These are phyloP conservation scores for Claviceps spartinae DNA, from an alignment of 2,329 filamentous ascomycete genomes.

Conservation along the genomic window DNA sequence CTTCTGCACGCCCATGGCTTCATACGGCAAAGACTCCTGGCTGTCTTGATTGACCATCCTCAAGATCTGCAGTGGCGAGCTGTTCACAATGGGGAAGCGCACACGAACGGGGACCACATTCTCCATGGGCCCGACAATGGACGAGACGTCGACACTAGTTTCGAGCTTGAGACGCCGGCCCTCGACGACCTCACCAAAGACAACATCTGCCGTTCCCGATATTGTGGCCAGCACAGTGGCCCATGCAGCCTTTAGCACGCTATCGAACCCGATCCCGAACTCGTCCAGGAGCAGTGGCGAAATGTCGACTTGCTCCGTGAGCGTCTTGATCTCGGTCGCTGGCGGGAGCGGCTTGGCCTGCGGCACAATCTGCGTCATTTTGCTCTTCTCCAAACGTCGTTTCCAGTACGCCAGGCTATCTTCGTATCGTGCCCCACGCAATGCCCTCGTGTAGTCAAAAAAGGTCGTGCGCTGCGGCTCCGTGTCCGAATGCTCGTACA, in stretches of 20 bases:
- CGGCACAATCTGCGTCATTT: constrained; percentile 31
- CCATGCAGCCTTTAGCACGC: constrained; percentile 45
- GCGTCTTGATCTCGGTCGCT: constrained; percentile 24
- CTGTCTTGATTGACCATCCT: constrained; percentile 35
- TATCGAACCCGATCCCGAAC: constrained; percentile 34
- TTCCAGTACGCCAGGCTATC: constrained; percentile 33
- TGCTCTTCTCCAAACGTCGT: constrained; percentile 28
- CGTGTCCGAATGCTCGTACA: constrained; percentile 28
- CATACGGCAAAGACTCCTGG: constrained; percentile 31
- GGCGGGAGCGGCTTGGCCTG: constrained; percentile 27
- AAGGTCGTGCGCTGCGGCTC: constrained; percentile 27
- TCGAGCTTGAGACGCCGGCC: constrained; percentile 30
- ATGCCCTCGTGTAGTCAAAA: constrained; percentile 32
- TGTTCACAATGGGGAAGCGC: constrained; percentile 27
- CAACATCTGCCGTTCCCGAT: constrained; percentile 34
- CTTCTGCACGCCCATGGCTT: constrained; percentile 36
- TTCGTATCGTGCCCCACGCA: constrained; percentile 21
- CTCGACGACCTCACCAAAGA: constrained; percentile 41
- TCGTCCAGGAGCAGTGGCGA: constrained; percentile 23
- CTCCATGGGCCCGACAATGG: constrained; percentile 32
- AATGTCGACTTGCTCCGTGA: constrained; percentile 26
- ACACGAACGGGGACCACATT: constrained; percentile 37
- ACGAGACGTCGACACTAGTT: constrained; percentile 40
- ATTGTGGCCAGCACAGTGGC: constrained; percentile 39
- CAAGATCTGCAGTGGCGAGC: constrained; percentile 35